Base-by-base conservation (phyloP, 352 stramenopile species). In the Pythium aphanidermatum region DNA sequence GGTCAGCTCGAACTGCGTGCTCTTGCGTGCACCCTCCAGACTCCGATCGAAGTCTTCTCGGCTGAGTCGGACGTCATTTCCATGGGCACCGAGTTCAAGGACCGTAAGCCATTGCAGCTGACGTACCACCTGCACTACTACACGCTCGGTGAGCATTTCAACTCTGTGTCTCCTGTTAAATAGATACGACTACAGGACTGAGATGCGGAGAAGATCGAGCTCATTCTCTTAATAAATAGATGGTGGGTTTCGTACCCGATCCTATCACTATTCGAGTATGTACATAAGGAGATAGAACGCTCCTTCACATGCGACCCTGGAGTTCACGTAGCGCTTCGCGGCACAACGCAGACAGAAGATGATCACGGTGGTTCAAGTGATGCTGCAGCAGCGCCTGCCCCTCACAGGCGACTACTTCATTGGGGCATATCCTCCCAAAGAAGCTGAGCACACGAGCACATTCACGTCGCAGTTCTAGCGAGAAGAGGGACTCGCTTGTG, bases 121-220 rank as follows among this genome's bases (percentile, higher is more conserved):
- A 97, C 93, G 17, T 95, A 90, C 47, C 96, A 99, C 65, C 64
- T 96, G 48, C 90, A 99, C 68, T 99, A 98, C 68, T 99, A 98
- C 77, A 88, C 96, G 27, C 79, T 99, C 27, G 96, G 96, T n/a
- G 95, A 98, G 59, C 96, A 99, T 70, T 99, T 98, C 66, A 99
- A 99, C 83, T 97, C 92, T 28, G 90, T 98, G 24, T 58, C 33
- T 33, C 29, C 57, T 0, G 34, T 43, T 16, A 51, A 61, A 32
- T 33, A 36, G 24, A 3, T 20, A 25, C 6, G 27, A 45, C 9
- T 14, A 24, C 17, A 33, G 9, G 19, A 19, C 16, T 9, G 10
- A 19, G 2, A 29, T 11, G 34, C 3, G n/a, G 14, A 29, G n/a
- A 26, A 48, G 16, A 20, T n/a, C n/a, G n/a, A n/a, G n/a, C n/a